Conservation (phyloP, 202 grass and related monocot species). For the Schoenoplectus tabernaemontani region DNA sequence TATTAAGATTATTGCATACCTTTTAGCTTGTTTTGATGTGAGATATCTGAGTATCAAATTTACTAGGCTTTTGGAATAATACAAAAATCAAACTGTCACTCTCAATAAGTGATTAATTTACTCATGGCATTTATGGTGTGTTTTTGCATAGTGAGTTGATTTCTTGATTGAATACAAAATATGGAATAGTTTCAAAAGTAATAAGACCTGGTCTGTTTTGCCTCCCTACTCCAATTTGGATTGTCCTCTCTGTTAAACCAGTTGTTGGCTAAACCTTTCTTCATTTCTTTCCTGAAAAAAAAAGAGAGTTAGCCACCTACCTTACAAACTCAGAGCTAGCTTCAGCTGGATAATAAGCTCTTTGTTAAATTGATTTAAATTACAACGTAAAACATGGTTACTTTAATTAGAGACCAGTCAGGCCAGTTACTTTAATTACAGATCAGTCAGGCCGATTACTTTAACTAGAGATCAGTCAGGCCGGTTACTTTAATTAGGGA, state of each 20-base stretch:
- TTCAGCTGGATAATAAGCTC: too few species aligned
- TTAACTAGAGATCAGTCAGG: too few species aligned
- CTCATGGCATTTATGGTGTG: background rate
- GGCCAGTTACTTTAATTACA: too few species aligned
- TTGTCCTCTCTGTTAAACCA: background rate
- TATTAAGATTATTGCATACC: too few species aligned
- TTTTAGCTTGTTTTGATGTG: background rate
- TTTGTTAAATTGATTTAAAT: too few species aligned
- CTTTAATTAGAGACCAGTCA: background rate
- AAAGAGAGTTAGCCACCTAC: slow-evolving; percentile 1
- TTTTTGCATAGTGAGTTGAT: slow-evolving; percentile 2
- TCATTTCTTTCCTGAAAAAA: background rate
- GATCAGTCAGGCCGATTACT: too few species aligned
- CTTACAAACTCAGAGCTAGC: background rate
- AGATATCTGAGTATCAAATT: background rate
- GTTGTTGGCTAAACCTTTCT: background rate
- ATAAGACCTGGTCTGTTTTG: background rate
- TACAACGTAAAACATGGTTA: background rate
- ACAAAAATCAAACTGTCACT: background rate
- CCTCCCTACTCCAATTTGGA: background rate
- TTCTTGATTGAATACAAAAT: background rate
- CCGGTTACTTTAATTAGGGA: too few species aligned
- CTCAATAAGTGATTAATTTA: background rate
- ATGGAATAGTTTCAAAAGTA: background rate
- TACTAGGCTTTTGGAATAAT: background rate